Conservation (phyloP, 352 stramenopile genomes). For the Globisporangium middletonii region DNA sequence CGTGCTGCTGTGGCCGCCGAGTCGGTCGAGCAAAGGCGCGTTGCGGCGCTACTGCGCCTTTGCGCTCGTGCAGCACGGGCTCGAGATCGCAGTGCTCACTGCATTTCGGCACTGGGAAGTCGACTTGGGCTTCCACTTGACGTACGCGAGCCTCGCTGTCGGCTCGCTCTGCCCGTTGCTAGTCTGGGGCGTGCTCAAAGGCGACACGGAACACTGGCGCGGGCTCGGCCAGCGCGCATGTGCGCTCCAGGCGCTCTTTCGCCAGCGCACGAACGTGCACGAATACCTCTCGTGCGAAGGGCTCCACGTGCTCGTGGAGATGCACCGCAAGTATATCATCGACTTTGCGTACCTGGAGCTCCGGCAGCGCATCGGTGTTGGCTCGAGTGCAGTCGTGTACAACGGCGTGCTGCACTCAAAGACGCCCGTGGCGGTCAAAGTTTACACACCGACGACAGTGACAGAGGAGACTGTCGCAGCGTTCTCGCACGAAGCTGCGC, state of each 20-base stretch:
- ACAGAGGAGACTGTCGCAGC: slow-evolving; percentile 10
- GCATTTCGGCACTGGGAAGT: slow-evolving; percentile 19
- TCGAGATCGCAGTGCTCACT: slow-evolving; percentile 21
- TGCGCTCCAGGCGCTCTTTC: slow-evolving; percentile 5
- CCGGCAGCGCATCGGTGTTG: slow-evolving; percentile 37
- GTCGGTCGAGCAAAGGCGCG: slow-evolving; percentile 19
- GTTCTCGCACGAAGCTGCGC: slow-evolving; percentile 10
- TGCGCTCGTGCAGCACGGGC: slow-evolving; percentile 23
- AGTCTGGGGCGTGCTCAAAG: slow-evolving; percentile 66
- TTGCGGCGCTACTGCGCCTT: slow-evolving; percentile 33
- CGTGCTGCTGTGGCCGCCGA: slow-evolving; percentile 18
- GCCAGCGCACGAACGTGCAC: slow-evolving; percentile 1
- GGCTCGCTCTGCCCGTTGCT: slow-evolving; percentile 15
- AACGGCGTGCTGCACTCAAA: slow-evolving; percentile 36
- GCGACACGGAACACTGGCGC: slow-evolving; percentile 69
- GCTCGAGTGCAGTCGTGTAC: slow-evolving; percentile 43
- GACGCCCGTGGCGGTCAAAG: slow-evolving; percentile 32
- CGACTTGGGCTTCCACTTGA: slow-evolving; percentile 19
- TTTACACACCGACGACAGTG: slow-evolving; percentile 26
- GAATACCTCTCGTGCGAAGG: slow-evolving; percentile 34
- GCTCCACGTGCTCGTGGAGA: slow-evolving; percentile 56
- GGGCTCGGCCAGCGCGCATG: slow-evolving; percentile 14
- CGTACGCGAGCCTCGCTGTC: slow-evolving; percentile 20
- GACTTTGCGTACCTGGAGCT: slow-evolving; percentile 58
- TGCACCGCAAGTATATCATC: slow-evolving; percentile 66